Evolutionary conservation across 768 basidiomycete species (phyloP).

Genomic region (Mycena metata): DNA sequence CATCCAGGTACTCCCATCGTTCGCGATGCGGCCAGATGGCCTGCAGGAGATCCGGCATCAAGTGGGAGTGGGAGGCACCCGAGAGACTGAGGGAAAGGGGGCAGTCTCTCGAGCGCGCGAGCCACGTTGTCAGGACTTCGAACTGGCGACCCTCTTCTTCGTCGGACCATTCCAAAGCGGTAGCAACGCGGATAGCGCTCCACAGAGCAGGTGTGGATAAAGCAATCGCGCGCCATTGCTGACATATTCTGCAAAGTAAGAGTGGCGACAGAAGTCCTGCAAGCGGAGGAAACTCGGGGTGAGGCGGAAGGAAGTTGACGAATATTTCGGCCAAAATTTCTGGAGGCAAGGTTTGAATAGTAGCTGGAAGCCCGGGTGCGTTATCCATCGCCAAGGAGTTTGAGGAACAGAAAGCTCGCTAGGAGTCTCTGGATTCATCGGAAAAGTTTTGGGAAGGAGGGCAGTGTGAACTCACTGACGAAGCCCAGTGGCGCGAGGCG

Average conservation of each 20-base stretch:
- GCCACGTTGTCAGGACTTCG: background rate
- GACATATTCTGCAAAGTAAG: background rate
- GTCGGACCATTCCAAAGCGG: too few species aligned
- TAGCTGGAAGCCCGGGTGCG: too few species aligned
- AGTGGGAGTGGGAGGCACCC: background rate
- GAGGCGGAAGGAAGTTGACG: background rate
- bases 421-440: too few species aligned
- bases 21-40: background rate
- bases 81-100: background rate
- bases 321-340: background rate
- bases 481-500: too few species aligned
- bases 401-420: too few species aligned
- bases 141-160: background rate
- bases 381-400: too few species aligned
- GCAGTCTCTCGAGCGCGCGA: background rate
- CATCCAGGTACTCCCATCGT: conserved; percentile 10
- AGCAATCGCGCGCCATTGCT: background rate
- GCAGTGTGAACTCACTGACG: too few species aligned
- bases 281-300: background rate
- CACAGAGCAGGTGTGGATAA: background rate
- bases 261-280: background rate
- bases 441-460: too few species aligned
- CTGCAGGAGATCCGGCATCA: background rate
- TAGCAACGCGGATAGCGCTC: background rate
- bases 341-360: background rate